Conservation (phyloP, 1,139 yeast species). For the Pichia sp. region DNA sequence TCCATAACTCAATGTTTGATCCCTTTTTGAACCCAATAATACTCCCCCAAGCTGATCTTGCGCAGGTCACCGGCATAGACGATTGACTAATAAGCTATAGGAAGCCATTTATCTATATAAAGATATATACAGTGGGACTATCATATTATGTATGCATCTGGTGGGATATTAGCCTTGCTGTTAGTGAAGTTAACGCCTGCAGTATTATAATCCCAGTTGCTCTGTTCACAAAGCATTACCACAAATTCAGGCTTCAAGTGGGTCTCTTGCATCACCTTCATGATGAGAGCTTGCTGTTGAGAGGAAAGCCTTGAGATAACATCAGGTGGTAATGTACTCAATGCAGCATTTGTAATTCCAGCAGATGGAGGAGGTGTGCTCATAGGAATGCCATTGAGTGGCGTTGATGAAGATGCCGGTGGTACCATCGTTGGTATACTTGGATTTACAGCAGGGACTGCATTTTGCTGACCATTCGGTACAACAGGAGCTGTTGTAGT, state of each 20-base stretch:
- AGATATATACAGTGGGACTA: background rate
- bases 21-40: no score
- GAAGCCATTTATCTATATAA: background rate
- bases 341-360: no score
- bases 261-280: slow-evolving; percentile 64
- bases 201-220: slow-evolving; percentile 71
- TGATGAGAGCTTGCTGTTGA: slow-evolving; percentile 59
- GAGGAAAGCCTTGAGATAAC: slow-evolving; percentile 45
- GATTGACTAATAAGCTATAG: no score
- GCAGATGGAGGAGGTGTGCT: no score
- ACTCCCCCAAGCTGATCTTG: no score
- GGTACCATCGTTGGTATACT: no score
- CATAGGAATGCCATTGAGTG: background rate
- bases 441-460: background rate
- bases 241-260: slow-evolving; percentile 73
- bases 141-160: slow-evolving; percentile 38
- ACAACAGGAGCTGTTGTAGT: no score
- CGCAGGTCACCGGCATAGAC: no score
- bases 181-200: slow-evolving; percentile 69
- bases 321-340: slow-evolving; percentile 38
- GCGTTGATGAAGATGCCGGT: background rate
- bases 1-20: no score
- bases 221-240: slow-evolving; percentile 80
- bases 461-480: no score
- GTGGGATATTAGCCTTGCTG: slow-evolving; percentile 49